phyloP scores from a whole-genome alignment of 164 flowering plant species.

The Houttuynia cordata region DNA sequence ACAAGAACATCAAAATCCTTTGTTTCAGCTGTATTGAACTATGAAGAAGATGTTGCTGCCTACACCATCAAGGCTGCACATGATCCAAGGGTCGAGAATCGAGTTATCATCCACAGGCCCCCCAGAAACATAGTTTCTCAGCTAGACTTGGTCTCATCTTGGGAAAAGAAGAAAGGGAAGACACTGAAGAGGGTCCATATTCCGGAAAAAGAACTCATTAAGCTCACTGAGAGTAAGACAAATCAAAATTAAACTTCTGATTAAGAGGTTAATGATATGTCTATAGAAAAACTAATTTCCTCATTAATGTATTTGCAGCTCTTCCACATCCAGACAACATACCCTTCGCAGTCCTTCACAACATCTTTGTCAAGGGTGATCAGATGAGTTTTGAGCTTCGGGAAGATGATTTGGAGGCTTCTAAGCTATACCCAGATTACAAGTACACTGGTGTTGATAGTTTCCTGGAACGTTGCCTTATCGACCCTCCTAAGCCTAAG shows the following conservation, averaged over 20 bases:
- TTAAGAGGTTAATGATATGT: not conserved
- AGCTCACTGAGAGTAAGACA: constrained; percentile 4
- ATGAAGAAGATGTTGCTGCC: constrained; percentile 27
- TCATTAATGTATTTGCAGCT: constrained; percentile 15
- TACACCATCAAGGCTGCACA: constrained; percentile 24
- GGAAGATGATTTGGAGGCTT: constrained; percentile 27
- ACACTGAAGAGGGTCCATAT: constrained; percentile 16
- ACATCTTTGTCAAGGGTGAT: constrained; percentile 32
- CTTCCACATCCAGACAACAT: constrained; percentile 30
- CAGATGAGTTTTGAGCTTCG: constrained; percentile 19
- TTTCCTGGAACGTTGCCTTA: constrained; percentile 16
- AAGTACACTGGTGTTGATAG: constrained; percentile 25
- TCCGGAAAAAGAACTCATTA: constrained; percentile 5
- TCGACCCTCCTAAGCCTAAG: constrained; percentile 19
- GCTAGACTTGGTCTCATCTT: constrained; percentile 22
- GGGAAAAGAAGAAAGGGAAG: constrained; percentile 29
- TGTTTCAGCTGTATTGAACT: constrained; percentile 23
- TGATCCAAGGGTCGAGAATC: constrained; percentile 24
- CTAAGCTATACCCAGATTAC: constrained; percentile 27
- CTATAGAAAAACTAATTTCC: not conserved
- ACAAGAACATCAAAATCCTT: not conserved
- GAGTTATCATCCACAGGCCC: constrained; percentile 19
- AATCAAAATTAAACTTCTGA: not conserved
- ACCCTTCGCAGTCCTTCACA: constrained; percentile 23
- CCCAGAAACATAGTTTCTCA: constrained; percentile 22